Percentiles rank a stretch among this genome's conserved stretches.
Conservation (phyloP, 2,329 filamentous ascomycete genomes). For the Epichloe sibirici region DNA sequence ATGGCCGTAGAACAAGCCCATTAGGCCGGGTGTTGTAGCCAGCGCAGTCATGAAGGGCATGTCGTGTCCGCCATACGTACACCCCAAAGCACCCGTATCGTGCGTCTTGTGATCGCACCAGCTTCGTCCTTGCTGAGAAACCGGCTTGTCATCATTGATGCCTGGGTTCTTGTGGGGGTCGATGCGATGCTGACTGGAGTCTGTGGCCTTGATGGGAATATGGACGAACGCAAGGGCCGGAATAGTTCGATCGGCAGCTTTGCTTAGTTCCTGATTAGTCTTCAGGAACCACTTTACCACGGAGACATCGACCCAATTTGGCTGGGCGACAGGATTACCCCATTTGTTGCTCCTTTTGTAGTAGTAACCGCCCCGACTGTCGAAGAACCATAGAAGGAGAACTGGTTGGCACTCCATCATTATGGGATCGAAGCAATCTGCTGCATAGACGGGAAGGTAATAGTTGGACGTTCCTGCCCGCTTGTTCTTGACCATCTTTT, state of each 20-base stretch:
- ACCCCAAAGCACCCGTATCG: conserved; percentile 17
- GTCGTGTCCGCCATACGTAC: conserved; percentile 37
- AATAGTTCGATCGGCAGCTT: conserved; percentile 21
- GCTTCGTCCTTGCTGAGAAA: conserved; percentile 29
- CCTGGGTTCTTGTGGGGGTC: conserved; percentile 28
- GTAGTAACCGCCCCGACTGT: conserved; percentile 45
- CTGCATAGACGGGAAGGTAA: conserved; percentile 30
- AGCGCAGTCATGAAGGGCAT: conserved; percentile 51
- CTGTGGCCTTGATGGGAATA: conserved; percentile 31
- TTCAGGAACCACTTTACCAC: conserved; percentile 33
- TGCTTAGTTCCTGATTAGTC: conserved; percentile 18
- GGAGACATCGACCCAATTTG: conserved; percentile 31
- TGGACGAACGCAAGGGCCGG: conserved; percentile 37
- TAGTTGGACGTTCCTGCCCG: conserved; percentile 33
- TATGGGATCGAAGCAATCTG: conserved; percentile 17
- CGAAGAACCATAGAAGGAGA: conserved; percentile 60
- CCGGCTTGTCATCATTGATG: conserved; percentile 30
- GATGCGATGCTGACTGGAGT: conserved; percentile 22
- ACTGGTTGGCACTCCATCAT: conserved; percentile 14
- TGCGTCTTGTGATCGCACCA: conserved; percentile 20
- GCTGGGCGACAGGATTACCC: conserved; percentile 19
- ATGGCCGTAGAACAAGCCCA: conserved; percentile 51
- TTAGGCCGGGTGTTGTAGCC: conserved; percentile 37
- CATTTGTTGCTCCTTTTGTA: conserved; percentile 26
- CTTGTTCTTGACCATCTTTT: conserved; percentile 23